These are phyloP conservation scores for Trichoderma aggressivum DNA, from an alignment of 2,329 filamentous ascomycete genomes.

Conservation along the genomic window DNA sequence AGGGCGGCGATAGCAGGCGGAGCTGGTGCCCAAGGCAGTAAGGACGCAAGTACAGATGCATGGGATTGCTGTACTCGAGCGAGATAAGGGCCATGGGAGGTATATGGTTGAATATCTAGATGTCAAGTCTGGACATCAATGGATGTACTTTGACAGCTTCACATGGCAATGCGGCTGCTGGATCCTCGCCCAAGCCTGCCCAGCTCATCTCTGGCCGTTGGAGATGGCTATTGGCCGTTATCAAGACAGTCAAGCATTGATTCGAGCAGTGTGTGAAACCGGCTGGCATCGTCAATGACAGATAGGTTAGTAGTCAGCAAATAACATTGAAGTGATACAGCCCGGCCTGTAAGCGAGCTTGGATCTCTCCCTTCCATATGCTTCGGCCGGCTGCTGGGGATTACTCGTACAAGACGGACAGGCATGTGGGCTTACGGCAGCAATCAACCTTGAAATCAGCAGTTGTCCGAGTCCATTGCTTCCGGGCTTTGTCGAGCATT, in stretches of 20 bases:
- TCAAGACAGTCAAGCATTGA: not conserved
- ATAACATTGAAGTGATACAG: not conserved
- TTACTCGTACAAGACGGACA: not conserved
- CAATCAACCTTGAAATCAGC: not conserved
- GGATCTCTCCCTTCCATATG: not conserved
- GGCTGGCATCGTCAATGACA: not conserved
- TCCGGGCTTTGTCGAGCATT: not conserved
- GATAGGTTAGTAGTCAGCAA: not conserved
- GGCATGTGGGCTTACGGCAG: not conserved
- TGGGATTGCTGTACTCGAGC: not conserved
- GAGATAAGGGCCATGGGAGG: not conserved
- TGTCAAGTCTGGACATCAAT: not conserved
- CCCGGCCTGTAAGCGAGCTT: not conserved
- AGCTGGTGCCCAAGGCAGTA: not conserved
- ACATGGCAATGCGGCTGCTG: not conserved
- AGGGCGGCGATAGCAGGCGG: constrained; percentile 5
- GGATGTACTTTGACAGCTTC: not conserved
- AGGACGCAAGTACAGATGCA: not conserved
- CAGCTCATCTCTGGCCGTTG: not conserved
- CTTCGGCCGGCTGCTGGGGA: not conserved
- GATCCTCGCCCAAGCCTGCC: not conserved
- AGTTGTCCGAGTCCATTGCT: not conserved
- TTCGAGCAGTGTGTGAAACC: not conserved
- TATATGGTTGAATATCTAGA: not conserved
- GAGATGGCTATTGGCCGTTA: not conserved